These are phyloP conservation scores for Paraconiothyrium sp. DNA, from an alignment of 2,329 filamentous ascomycete genomes.

Conservation along the genomic window DNA sequence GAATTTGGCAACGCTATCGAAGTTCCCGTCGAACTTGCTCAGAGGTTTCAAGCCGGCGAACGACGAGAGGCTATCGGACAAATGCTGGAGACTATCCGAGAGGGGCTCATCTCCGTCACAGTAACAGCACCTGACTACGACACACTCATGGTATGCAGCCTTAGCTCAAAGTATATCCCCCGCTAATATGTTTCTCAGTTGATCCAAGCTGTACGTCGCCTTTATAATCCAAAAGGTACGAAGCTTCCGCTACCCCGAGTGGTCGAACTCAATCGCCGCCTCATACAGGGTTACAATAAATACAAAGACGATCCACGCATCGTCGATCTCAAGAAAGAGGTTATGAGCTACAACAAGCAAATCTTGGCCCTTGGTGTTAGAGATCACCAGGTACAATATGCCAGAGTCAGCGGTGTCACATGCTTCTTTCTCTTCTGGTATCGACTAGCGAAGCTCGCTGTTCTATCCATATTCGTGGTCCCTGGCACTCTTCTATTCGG, in stretches of 20 bases:
- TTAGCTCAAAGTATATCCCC: neutral
- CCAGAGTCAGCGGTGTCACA: slow-evolving; percentile 79
- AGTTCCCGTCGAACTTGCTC: slow-evolving; percentile 81
- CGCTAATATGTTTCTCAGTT: slow-evolving; percentile 60
- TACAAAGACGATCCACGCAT: slow-evolving; percentile 93
- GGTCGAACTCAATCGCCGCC: slow-evolving; percentile 89
- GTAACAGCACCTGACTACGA: slow-evolving; percentile 95
- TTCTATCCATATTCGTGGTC: slow-evolving; percentile 82
- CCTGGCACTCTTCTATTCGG: slow-evolving; percentile 89
- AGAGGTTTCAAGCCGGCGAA: slow-evolving; percentile 80
- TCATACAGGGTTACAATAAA: slow-evolving; percentile 89
- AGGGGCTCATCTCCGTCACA: slow-evolving; percentile 85
- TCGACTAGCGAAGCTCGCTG: slow-evolving; percentile 77
- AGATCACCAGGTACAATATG: slow-evolving; percentile 95
- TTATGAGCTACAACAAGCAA: slow-evolving; percentile 86
- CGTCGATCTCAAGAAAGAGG: slow-evolving; percentile 74
- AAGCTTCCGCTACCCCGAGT: slow-evolving; percentile 92
- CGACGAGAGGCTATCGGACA: slow-evolving; percentile 82
- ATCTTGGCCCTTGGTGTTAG: slow-evolving; percentile 86
- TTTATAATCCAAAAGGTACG: slow-evolving; percentile 95
- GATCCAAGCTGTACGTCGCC: slow-evolving; percentile 89
- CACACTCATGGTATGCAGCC: slow-evolving; percentile 76
- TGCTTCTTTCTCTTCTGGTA: slow-evolving; percentile 82
- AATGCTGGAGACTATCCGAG: slow-evolving; percentile 85
- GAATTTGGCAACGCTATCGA: slow-evolving; percentile 94